Evolutionary conservation across 2,329 filamentous ascomycete species (phyloP), one percentile per base, ranked within the genome.

Genomic region (Xylariomycetidae sp.): DNA sequence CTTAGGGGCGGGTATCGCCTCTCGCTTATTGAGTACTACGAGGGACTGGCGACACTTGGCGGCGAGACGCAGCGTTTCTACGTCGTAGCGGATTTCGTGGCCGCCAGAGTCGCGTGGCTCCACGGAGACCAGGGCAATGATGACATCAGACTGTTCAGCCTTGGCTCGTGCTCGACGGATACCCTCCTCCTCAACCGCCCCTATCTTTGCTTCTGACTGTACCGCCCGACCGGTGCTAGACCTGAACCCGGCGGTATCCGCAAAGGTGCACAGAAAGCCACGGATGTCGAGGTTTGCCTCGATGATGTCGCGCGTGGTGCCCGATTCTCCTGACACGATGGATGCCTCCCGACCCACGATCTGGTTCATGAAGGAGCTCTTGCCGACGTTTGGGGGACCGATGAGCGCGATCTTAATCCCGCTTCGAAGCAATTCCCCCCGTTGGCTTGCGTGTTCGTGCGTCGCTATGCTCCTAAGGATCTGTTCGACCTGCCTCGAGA

Each of bases 301-400:
- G 9, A 98, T 82, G 33, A 98, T 82, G 63, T 98, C 92, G 40
- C 92, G 69, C 6, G 92, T 98, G 1, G 92, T 98, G 0, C 92
- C 92, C 25, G 88, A 88, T 63, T 97, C 89, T 1, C 80, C 74
- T 27, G 88, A 95, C 6, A 98, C 92, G 49, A 98, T 98, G 4
- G 89, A 94, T 3, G 92, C 92, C 57, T 97, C 90, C 33, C 89
- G 73, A 0, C 92, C 90, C 3, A 96, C 87, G 31, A 98, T 75
- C 15, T 81, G 69, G 55, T 98, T 98, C 61, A 98, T 77, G 39
- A 98, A 62, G 11, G 88, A 96, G 57, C 89, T 96, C 59, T 98
- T 98, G 11, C 92, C 92, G 0, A 82, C 88, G 52, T 98, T 98
- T 1, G 92, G 92, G 6, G 89, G 88, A 0, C 92, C 92, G 1